Conservation (phyloP, 192 early-diverging fungal genomes). For the Podila clonocystis region DNA sequence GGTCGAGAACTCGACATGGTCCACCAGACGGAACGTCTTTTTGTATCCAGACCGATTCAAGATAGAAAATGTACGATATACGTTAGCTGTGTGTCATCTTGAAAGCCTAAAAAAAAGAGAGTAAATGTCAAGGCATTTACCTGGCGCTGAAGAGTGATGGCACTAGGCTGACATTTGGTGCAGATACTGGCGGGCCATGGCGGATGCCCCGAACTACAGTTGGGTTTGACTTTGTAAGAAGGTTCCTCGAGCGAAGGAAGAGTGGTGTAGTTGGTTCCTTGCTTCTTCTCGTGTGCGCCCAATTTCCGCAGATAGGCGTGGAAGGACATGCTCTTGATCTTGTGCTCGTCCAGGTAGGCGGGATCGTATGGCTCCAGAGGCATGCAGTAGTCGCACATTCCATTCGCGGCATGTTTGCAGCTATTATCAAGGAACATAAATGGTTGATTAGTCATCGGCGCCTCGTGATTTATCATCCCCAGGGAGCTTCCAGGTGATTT, state of each 20-base stretch:
- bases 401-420: conserved; percentile 80
- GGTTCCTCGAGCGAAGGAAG: conserved; percentile 90
- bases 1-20: conserved; percentile 95
- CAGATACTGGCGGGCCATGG: conserved; percentile 96
- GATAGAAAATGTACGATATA: not conserved
- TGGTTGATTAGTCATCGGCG: not conserved
- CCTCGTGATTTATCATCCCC: too few relatives aligned
- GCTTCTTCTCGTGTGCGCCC: conserved; percentile 73
- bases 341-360: conserved; percentile 86
- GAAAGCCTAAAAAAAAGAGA: not conserved
- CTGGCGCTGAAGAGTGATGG: conserved; percentile 89
- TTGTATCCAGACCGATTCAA: not conserved
- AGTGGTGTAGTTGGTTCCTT: conserved; percentile 60
- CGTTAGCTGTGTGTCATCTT: not conserved
- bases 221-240: conserved; percentile 78
- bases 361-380: conserved; percentile 93
- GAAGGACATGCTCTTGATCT: conserved; percentile 98
- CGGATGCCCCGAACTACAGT: conserved; percentile 84
- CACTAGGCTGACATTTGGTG: conserved; percentile 96
- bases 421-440: conserved; percentile 42
- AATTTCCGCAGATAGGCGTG: conserved; percentile 89
- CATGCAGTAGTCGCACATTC: conserved; percentile 96
- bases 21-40: conserved; percentile 92
- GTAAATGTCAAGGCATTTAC: conserved; percentile 11
- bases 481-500: not conserved